These are phyloP conservation scores for Sclerotinia glacialis DNA, from an alignment of 2,329 filamentous ascomycete species.

Conservation along the genomic window DNA sequence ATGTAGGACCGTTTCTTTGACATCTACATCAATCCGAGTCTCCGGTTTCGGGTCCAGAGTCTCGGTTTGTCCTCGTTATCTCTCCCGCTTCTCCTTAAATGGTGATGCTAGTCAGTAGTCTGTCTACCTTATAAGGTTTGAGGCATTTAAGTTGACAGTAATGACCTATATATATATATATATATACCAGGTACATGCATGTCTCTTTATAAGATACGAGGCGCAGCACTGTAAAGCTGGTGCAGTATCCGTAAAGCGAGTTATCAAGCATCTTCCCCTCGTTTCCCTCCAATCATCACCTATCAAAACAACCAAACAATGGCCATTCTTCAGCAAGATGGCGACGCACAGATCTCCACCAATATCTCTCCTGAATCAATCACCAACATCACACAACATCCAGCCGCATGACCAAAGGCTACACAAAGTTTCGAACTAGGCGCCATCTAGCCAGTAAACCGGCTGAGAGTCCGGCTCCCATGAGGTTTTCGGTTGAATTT, in stretches of 20 bases:
- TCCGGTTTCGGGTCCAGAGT: constrained; percentile 14
- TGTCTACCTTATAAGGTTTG: neutral
- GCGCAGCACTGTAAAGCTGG: constrained; percentile 2
- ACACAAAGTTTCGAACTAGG: constrained; percentile 11
- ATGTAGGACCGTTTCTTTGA: constrained; percentile 5
- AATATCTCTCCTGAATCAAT: constrained; percentile 3
- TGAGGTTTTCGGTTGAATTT: constrained; percentile 8
- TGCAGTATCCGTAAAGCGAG: neutral
- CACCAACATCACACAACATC: constrained; percentile 10
- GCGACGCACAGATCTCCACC: constrained; percentile 21
- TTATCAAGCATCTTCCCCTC: neutral
- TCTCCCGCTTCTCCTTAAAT: neutral
- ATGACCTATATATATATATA: neutral
- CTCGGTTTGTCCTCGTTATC: neutral
- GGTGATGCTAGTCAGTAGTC: neutral
- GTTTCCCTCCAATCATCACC: neutral
- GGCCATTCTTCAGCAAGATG: constrained; percentile 20
- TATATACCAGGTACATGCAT: neutral
- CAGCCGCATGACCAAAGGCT: constrained; percentile 19
- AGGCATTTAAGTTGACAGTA: neutral
- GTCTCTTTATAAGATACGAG: neutral
- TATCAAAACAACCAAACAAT: neutral
- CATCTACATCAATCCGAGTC: constrained; percentile 15
- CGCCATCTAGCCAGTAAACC: neutral
- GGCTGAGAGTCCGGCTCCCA: constrained; percentile 1